Evolutionary conservation across 768 basidiomycete species (phyloP).

Genomic region (Coprinopsis cinerea): DNA sequence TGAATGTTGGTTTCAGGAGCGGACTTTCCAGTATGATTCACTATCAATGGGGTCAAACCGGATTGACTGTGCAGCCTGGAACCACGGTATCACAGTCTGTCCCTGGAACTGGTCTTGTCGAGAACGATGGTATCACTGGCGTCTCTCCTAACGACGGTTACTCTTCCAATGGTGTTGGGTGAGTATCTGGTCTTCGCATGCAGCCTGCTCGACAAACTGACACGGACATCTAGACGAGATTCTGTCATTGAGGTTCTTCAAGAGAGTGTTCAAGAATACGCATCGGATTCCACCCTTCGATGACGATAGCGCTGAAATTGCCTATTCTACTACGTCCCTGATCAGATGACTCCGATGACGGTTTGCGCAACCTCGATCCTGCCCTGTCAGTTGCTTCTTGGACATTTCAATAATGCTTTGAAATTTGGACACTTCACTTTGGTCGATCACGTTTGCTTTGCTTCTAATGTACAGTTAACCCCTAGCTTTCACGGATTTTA

Average conservation of each 20-base stretch:
- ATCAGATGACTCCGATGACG: too few species aligned
- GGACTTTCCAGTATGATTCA: slow-evolving; percentile 42
- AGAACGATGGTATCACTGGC: slow-evolving; percentile 32
- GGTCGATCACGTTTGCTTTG: neutral
- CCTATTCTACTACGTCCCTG: neutral
- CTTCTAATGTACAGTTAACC: too few species aligned
- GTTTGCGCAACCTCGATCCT: too few species aligned
- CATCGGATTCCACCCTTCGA: neutral
- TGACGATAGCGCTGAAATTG: neutral
- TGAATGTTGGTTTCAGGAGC: slow-evolving; percentile 31
- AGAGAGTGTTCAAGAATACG: neutral
- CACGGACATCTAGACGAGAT: neutral
- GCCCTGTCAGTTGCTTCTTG: too few species aligned
- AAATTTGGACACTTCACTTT: too few species aligned
- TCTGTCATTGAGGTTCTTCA: neutral
- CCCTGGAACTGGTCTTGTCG: slow-evolving; percentile 26
- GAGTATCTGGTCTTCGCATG: slow-evolving; percentile 15
- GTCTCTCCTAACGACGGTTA: slow-evolving; percentile 67
- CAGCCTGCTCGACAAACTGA: neutral
- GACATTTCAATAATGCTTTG: too few species aligned
- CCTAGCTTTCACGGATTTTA: too few species aligned
- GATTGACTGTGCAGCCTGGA: slow-evolving; percentile 40
- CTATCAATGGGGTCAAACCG: slow-evolving; percentile 54
- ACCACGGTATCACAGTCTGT: slow-evolving; percentile 34
- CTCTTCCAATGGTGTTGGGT: slow-evolving; percentile 36